Base-by-base conservation (phyloP, 2,329 filamentous ascomycete genomes). In the Alternaria dauci region DNA sequence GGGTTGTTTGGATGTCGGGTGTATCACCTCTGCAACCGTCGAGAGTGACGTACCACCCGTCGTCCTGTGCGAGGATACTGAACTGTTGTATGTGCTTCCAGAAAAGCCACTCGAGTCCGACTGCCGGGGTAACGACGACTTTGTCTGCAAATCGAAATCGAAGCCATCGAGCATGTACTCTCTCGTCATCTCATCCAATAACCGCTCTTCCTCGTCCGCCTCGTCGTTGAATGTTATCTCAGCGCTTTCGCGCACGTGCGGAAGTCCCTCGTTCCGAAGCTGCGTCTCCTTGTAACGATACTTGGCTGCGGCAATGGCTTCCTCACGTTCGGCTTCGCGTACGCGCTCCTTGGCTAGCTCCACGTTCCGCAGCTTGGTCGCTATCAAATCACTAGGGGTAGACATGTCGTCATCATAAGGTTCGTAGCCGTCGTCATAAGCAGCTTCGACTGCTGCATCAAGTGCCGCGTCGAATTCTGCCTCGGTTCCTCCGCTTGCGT, bases 391-490 rank as follows among this genome's bases (percentile, higher is more conserved):
- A 14, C 71, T 67, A 26, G 74, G 48, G 14, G 52, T 46, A n/a
- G 56, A 65, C 25, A 71, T 65, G 61, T 82, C 23, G 28, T 83
- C 79, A 25, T 82, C 80, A 76, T 86, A 88, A 4, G 91, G 91
- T 73, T 97, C 93, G 65, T 93, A 91, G 0, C 92, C 92, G 64
- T 97, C 93, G 75, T 97, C 91, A 76, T 98, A 99, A 5, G 94
- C 95, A 52, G 94, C 94, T 78, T 98, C 95, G 8, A 98, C 94
- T 14, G 95, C 95, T 25, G 94, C 94, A 80, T 98, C 94, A 43
- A 98, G 84, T 4, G 95, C 95, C 8, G 93, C 93, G 78, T 97
- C 94, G 67, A 98, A 97, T 73, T 97, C 94, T 7, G 92, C 90
- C 76, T 96, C 92, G 0, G 92, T 95, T 30, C 86, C 88, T 44